Evolutionary conservation across 805 yeast species (phyloP).

Genomic region (Wilhelminamyces savonicus): DNA sequence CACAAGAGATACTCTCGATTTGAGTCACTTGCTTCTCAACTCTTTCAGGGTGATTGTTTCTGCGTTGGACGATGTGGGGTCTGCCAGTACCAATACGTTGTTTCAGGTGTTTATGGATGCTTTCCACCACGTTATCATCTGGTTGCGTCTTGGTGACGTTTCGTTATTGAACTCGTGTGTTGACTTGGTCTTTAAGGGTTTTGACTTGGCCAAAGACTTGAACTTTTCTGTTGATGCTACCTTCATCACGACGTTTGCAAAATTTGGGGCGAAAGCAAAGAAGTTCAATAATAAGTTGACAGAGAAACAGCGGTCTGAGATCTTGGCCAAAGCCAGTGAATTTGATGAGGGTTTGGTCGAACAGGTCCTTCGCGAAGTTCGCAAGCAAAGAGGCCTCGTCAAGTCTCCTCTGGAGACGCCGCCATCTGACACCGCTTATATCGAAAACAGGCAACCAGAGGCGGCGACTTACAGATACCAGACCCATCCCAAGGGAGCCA

Average conservation of each 20-base stretch:
- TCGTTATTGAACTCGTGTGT: conserved; percentile 72
- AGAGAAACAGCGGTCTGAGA: conserved; percentile 57
- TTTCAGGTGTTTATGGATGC: conserved; percentile 54
- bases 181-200: conserved; percentile 54
- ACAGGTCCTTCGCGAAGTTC: conserved; percentile 22
- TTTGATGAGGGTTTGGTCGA: conserved; percentile 53
- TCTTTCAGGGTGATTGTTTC: conserved; percentile 46
- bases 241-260: conserved; percentile 51
- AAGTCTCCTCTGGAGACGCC: not conserved
- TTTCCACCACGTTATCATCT: conserved; percentile 60
- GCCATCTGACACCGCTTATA: conserved; percentile 3
- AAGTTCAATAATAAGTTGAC: conserved; percentile 65
- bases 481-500: conserved; percentile 15
- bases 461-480: conserved; percentile 18
- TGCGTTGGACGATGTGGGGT: conserved; percentile 4
- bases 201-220: conserved; percentile 57
- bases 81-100: conserved; percentile 14
- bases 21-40: conserved; percentile 62
- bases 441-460: conserved; percentile 2
- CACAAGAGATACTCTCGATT: conserved; percentile 79
- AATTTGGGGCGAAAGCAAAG: conserved; percentile 60
- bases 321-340: conserved; percentile 54
- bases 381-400: not conserved
- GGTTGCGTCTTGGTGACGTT: conserved; percentile 79
- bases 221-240: conserved; percentile 45